These are phyloP conservation scores for Avicennia marina DNA, from an alignment of 257 asterid species.

Conservation along the genomic window DNA sequence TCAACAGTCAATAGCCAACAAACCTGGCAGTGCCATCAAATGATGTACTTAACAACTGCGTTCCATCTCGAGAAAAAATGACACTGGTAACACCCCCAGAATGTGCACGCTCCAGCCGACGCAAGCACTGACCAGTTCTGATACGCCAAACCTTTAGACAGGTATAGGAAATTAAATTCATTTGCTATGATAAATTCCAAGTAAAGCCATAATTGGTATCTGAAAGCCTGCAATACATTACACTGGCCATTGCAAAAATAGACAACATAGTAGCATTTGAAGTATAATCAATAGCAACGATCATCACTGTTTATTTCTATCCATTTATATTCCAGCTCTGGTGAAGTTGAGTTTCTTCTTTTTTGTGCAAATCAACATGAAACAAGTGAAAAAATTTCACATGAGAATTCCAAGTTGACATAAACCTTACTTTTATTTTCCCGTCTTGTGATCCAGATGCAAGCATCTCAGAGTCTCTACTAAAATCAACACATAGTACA, in stretches of 20 bases:
- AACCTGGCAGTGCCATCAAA: slow-evolving; percentile 97
- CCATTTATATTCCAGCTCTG: too few relatives aligned
- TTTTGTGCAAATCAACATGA: too few relatives aligned
- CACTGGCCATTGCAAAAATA: background rate
- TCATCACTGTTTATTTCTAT: too few relatives aligned
- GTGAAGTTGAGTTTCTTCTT: too few relatives aligned
- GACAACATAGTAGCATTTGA: too few relatives aligned
- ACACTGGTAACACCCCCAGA: slow-evolving; percentile 92
- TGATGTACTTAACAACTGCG: slow-evolving; percentile 84
- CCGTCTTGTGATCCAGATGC: slow-evolving; percentile 99
- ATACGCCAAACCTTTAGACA: slow-evolving; percentile 86
- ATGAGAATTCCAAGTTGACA: too few relatives aligned
- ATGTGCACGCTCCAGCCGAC: slow-evolving; percentile 95
- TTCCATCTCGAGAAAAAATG: slow-evolving; percentile 91
- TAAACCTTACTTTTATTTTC: slow-evolving; percentile 71
- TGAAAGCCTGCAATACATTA: background rate
- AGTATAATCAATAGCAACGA: too few relatives aligned
- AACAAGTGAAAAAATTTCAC: too few relatives aligned
- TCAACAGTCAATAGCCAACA: slow-evolving; percentile 11
- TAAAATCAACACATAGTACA: slow-evolving; percentile 90
- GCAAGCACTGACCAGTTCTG: slow-evolving; percentile 96
- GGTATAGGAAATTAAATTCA: background rate
- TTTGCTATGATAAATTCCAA: background rate
- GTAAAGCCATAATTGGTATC: background rate
- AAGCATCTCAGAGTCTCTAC: slow-evolving; percentile 97